These are phyloP conservation scores for Auricularia cornea DNA, from an alignment of 768 basidiomycete genomes.

Conservation along the genomic window DNA sequence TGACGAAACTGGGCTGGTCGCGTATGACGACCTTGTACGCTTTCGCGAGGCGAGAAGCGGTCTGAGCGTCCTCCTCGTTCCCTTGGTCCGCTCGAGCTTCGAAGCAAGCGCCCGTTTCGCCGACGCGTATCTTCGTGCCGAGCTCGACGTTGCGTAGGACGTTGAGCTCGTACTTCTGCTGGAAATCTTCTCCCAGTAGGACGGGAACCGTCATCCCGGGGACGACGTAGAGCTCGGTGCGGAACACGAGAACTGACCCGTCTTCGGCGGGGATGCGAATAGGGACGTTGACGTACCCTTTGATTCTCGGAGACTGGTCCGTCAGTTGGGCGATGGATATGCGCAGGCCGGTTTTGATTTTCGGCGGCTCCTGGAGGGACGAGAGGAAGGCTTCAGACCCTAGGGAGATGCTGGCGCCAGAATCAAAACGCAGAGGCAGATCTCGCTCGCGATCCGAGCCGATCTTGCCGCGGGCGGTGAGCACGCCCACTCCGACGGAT, in stretches of 20 bases:
- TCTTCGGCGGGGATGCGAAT: conserved; percentile 4
- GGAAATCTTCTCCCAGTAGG: conserved; percentile 26
- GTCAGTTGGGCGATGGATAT: neutral
- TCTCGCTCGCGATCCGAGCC: neutral
- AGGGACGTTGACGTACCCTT: conserved; percentile 13
- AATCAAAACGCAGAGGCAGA: neutral
- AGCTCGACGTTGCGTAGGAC: conserved; percentile 8
- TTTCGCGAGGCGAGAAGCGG: neutral
- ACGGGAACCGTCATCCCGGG: conserved; percentile 23
- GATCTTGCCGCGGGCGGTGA: neutral
- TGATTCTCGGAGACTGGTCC: conserved; percentile 1
- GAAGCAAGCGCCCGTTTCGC: too few relatives aligned
- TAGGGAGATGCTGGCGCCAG: neutral
- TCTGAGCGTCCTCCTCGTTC: neutral
- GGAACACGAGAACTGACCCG: neutral
- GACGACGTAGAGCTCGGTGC: conserved; percentile 6
- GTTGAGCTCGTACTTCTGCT: conserved; percentile 15
- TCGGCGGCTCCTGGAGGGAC: neutral
- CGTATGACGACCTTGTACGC: neutral
- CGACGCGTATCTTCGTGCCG: conserved; percentile 11
- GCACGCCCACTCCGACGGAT: neutral
- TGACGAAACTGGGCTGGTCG: neutral
- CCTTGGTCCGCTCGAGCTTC: conserved; percentile 4
- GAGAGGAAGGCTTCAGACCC: neutral
- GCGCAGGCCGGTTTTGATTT: neutral